These are phyloP conservation scores for Micromonas pusilla DNA, from an alignment of 139 green algal genomes.

Conservation along the genomic window DNA sequence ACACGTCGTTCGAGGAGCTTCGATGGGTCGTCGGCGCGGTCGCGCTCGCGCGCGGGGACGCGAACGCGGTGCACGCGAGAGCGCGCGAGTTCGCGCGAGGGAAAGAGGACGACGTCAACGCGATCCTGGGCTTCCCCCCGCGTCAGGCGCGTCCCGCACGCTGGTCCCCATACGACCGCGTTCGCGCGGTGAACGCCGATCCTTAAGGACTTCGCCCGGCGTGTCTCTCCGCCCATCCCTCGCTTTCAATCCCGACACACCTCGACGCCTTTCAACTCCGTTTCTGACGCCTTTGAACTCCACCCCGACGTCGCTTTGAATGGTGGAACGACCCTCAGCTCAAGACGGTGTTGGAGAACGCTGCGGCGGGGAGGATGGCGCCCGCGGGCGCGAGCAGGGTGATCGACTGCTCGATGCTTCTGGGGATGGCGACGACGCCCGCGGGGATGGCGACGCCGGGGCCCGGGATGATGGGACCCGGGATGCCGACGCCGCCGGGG, in stretches of 20 bases:
- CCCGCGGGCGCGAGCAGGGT: background rate
- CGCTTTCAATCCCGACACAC: too few species aligned
- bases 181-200: too few species aligned
- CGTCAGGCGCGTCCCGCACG: too few species aligned
- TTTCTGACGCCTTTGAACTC: too few species aligned
- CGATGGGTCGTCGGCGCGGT: background rate
- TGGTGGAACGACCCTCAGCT: too few species aligned
- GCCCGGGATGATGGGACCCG: background rate
- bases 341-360: conserved; percentile 10
- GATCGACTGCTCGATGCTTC: background rate
- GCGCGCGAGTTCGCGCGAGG: background rate
- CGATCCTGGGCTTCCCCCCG: background rate
- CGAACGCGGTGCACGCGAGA: background rate
- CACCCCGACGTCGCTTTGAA: too few species aligned
- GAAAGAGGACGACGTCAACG: background rate
- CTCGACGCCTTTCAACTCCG: too few species aligned
- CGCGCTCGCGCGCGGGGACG: background rate
- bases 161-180: too few species aligned
- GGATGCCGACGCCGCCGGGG: background rate
- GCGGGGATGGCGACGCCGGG: background rate
- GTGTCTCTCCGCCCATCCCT: too few species aligned
- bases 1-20: conserved; percentile 11
- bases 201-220: too few species aligned
- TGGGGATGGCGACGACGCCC: background rate
- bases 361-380: background rate